These are phyloP conservation scores for Podila horticola DNA, from an alignment of 192 early-diverging fungal genomes.

Conservation along the genomic window DNA sequence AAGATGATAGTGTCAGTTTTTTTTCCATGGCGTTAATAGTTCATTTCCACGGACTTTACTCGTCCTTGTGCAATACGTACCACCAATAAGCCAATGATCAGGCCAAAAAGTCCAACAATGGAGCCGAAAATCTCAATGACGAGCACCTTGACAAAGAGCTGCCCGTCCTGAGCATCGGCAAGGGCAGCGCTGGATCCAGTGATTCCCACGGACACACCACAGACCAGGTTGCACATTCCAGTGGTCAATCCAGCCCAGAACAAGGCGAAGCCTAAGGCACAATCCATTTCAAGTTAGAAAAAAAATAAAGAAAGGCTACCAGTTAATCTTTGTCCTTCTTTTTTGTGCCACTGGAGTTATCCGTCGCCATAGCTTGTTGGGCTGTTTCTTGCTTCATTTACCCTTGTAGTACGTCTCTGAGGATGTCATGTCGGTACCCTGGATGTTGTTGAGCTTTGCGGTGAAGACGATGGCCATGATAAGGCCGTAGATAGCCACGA, in stretches of 20 bases:
- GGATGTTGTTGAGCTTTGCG: conserved; percentile 77
- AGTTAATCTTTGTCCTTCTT: too few species aligned
- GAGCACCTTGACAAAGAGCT: conserved; percentile 97
- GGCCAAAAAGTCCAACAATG: conserved; percentile 95
- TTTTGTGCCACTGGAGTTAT: not conserved
- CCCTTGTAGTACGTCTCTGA: conserved; percentile 83
- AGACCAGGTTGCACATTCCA: conserved; percentile 92
- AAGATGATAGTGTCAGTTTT: not conserved
- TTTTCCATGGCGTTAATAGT: not conserved
- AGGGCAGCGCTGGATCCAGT: conserved; percentile 93
- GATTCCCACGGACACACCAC: conserved; percentile 93
- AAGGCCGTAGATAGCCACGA: conserved; percentile 98
- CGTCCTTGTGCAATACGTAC: conserved; percentile 39
- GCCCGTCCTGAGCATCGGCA: conserved; percentile 95
- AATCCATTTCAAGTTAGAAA: not conserved
- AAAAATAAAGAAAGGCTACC: not conserved
- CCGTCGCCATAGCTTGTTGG: not conserved
- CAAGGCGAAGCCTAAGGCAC: conserved; percentile 77
- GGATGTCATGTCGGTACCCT: conserved; percentile 56
- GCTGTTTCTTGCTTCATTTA: conserved; percentile 13
- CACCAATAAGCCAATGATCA: conserved; percentile 93
- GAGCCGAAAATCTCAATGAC: conserved; percentile 98
- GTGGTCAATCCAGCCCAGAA: conserved; percentile 98
- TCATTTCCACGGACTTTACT: not conserved
- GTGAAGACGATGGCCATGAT: conserved; percentile 99